A percentile compares a stretch with the other conserved stretches of the same genome.
phyloP scores from a whole-genome alignment of 345 rosid genomes.

The Jatropha curcas region DNA sequence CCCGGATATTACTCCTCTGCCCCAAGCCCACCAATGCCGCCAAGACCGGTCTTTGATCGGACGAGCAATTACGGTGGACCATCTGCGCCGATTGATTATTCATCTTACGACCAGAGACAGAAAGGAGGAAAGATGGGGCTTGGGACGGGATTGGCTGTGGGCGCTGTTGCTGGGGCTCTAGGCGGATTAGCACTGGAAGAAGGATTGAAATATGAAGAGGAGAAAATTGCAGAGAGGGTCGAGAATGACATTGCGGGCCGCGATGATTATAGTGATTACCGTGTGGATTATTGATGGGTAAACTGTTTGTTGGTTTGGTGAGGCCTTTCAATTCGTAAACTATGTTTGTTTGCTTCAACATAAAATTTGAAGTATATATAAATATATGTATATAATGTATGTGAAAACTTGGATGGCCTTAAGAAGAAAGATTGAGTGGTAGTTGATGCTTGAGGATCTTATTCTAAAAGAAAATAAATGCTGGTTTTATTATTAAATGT shows the following conservation, averaged over 20 bases:
- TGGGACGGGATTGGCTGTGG: conserved; percentile 41
- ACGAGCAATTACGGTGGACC: conserved; percentile 31
- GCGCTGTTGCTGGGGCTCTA: conserved; percentile 36
- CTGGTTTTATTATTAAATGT: not conserved
- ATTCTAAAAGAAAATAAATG: not conserved
- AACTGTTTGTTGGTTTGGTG: not conserved
- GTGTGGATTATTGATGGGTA: conserved; percentile 10
- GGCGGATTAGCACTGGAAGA: conserved; percentile 41
- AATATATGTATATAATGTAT: not conserved
- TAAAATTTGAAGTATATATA: not conserved
- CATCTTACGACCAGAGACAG: conserved; percentile 40
- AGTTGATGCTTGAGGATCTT: not conserved
- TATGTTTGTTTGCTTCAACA: not conserved
- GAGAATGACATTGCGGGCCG: conserved; percentile 23
- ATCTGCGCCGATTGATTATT: conserved; percentile 53
- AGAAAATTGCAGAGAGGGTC: conserved; percentile 27
- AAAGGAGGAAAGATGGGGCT: conserved; percentile 26
- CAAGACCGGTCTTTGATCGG: conserved; percentile 31
- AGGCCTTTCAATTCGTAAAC: not conserved
- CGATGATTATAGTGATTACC: conserved; percentile 34
- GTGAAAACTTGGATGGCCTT: conserved; percentile 3
- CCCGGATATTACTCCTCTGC: conserved; percentile 21
- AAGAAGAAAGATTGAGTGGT: not conserved
- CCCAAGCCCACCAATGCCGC: conserved; percentile 30
- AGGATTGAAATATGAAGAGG: conserved; percentile 39